Evolutionary conservation across 2,329 filamentous ascomycete species (phyloP).

Genomic region (Pseudocercospora macadamiae): DNA sequence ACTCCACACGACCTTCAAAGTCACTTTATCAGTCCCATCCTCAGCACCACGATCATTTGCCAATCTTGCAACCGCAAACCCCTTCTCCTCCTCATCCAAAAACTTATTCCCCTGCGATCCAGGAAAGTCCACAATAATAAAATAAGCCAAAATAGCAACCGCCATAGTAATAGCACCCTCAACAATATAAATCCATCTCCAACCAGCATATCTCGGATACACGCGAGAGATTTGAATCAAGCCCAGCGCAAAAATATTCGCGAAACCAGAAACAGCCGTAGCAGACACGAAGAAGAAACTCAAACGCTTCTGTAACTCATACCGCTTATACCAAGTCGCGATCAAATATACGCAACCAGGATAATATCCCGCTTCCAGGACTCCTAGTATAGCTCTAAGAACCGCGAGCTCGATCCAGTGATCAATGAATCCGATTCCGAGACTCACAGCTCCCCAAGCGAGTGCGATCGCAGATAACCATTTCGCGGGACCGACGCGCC

Average conservation of each 20-base stretch:
- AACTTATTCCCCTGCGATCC: conserved; percentile 17
- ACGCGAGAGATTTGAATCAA: conserved; percentile 11
- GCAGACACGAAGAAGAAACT: conserved; percentile 18
- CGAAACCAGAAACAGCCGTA: conserved; percentile 14
- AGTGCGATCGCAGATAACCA: conserved; percentile 10
- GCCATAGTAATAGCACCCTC: conserved; percentile 68
- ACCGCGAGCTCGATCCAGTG: conserved; percentile 7
- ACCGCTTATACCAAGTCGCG: conserved; percentile 22
- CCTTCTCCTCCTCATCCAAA: conserved; percentile 16
- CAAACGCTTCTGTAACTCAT: conserved; percentile 21
- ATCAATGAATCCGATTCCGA: conserved; percentile 9
- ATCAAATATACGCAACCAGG: conserved; percentile 31
- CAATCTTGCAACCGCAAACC: conserved; percentile 15
- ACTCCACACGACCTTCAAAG: background rate
- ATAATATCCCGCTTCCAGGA: conserved; percentile 18
- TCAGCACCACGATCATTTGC: conserved; percentile 12
- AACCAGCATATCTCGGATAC: conserved; percentile 10
- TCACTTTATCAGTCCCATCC: conserved; percentile 11
- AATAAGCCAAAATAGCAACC: conserved; percentile 59
- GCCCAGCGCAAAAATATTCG: conserved; percentile 20
- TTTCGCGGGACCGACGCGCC: conserved; percentile 39
- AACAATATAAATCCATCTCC: conserved; percentile 61
- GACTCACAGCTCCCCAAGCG: conserved; percentile 10
- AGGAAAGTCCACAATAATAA: conserved; percentile 70
- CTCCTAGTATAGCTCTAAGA: conserved; percentile 10